phyloP scores from a whole-genome alignment of 192 early-diverging fungal genomes.

The Backusella australiensis region DNA sequence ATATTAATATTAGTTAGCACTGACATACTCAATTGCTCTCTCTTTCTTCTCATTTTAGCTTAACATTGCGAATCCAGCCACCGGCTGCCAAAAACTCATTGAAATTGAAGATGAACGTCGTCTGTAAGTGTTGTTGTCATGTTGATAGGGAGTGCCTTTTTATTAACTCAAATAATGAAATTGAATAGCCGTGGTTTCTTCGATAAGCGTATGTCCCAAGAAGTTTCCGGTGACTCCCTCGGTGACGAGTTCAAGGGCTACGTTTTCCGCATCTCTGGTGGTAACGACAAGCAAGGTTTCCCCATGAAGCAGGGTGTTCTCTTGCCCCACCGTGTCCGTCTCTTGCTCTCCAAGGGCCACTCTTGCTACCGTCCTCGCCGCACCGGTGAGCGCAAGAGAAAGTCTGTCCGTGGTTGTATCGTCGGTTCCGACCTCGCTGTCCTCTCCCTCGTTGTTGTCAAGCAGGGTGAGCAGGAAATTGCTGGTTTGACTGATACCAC shows the following conservation, averaged over 20 bases:
- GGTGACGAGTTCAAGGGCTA: slow-evolving; percentile 99
- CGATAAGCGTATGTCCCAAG: slow-evolving; percentile 96
- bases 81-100: slow-evolving; percentile 97
- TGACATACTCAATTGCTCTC: neutral
- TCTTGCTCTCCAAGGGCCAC: slow-evolving; percentile 91
- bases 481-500: slow-evolving; percentile 92
- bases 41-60: slow-evolving; percentile 53
- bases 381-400: slow-evolving; percentile 97
- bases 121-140: slow-evolving; percentile 54
- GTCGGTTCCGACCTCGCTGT: slow-evolving; percentile 92
- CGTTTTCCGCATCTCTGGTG: slow-evolving; percentile 99
- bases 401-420: slow-evolving; percentile 99
- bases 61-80: slow-evolving; percentile 98
- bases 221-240: slow-evolving; percentile 92
- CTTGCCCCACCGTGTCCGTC: slow-evolving; percentile 70
- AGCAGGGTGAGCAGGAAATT: slow-evolving; percentile 96
- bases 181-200: slow-evolving; percentile 84
- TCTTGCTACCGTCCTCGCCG: slow-evolving; percentile 98
- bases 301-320: slow-evolving; percentile 99
- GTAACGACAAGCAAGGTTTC: slow-evolving; percentile 99
- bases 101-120: slow-evolving; percentile 97
- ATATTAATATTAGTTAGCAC: slow-evolving; percentile 4
- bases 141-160: neutral
- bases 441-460: slow-evolving; percentile 92
- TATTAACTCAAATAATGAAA: neutral